Evolutionary conservation across 345 rosid species (phyloP), one percentile per base, ranked within the genome.

Genomic region (Gossypioides kirkii): DNA sequence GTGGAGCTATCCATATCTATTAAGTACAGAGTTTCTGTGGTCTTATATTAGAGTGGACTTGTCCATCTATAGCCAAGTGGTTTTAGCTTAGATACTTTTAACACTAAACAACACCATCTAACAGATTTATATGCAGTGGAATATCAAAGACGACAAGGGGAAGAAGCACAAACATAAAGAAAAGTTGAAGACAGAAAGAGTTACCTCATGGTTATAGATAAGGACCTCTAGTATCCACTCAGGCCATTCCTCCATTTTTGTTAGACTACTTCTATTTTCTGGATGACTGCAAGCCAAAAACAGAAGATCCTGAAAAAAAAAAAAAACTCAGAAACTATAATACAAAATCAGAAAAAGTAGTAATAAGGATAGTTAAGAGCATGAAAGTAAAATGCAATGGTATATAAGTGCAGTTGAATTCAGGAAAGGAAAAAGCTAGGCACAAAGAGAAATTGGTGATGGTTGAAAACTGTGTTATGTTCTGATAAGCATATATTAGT

Each of bases 271-370:
- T 80, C 99, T 87, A 77, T 95, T 95, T 86, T 92, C 96, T 69
- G 91, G 96, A 90, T 93, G 97, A 86, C 98, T 91, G 90, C 99
- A 95, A 84, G 99, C 98, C 90, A 95, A 87, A 91, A 95, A 88
- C 83, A 95, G 97, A 90, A 95, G 96, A 90, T 93, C 99, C 99
- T 95, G 97, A 81, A 78, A 74, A 77, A 80, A 82, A 77, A 83
- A 81, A 76, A 77, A 71, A 59, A 52, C 78, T 85, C 82, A 89
- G 93, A 81, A 79, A 76, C 72, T 74, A 66, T 74, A 74, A 72
- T 73, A 53, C 23, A 18, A 53, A 53, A 53, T 18, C 58, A 7
- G 58, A 53, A 50, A 50, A 16, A 50, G 54, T 50, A 0, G 54
- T 50, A 50, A 4, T 50, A 50, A 16, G 11, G 45, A 77, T 26